phyloP scores from a whole-genome alignment of 2,329 filamentous ascomycete genomes.

The Cercospora zeina region DNA sequence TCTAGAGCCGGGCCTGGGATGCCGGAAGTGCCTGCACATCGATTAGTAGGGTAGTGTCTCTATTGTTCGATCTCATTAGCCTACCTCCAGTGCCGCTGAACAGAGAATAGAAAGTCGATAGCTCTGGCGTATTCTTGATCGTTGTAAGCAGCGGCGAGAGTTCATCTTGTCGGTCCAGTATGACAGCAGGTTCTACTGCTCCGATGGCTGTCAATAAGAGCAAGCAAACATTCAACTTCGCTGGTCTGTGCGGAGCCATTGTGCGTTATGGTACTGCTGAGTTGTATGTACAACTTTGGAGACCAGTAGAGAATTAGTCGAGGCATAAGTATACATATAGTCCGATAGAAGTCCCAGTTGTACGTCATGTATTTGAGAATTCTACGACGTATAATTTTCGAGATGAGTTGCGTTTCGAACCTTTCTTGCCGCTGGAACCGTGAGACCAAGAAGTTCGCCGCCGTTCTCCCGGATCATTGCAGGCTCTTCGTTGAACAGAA shows the following conservation, averaged over 20 bases:
- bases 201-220: neutral
- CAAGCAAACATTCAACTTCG: neutral
- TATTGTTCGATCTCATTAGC: neutral
- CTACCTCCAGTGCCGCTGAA: slow-evolving; percentile 20
- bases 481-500: neutral
- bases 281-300: neutral
- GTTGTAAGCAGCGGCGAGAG: slow-evolving; percentile 19
- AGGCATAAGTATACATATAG: neutral
- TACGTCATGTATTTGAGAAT: neutral
- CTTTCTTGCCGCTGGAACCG: slow-evolving; percentile 5
- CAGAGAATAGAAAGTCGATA: slow-evolving; percentile 20
- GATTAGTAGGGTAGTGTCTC: neutral
- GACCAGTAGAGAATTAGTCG: neutral
- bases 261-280: neutral
- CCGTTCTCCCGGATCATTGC: neutral
- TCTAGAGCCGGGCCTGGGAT: slow-evolving; percentile 22
- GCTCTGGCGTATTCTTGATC: slow-evolving; percentile 16
- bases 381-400: neutral
- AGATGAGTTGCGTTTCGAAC: neutral
- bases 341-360: neutral
- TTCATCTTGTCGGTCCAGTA: neutral
- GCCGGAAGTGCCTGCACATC: slow-evolving; percentile 14
- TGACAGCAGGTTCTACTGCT: neutral
- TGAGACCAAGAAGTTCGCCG: neutral
- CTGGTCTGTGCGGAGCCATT: neutral